Conservation (phyloP, 1,284 basidiomycete species). For the Rhodotorula mucilaginosa region DNA sequence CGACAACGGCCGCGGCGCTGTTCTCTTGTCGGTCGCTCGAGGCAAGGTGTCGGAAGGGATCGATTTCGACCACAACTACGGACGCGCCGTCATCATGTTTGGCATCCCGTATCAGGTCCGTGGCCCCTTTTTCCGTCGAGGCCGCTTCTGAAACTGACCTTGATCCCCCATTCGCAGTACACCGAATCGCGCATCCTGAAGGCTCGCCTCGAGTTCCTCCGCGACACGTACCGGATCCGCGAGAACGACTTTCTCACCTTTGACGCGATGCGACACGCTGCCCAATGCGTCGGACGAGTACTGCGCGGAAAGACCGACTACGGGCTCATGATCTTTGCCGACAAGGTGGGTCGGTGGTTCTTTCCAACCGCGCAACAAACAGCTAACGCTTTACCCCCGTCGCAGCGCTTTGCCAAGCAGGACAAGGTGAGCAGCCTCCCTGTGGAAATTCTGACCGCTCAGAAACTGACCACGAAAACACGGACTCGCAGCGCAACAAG, state of each 20-base stretch:
- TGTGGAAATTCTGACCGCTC: no score
- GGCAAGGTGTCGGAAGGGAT: conserved; percentile 99
- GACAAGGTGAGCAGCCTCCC: conserved; percentile 61
- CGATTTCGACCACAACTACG: conserved; percentile 99
- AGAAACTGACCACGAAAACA: no score
- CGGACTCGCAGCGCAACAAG: conserved; percentile 67
- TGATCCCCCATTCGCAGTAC: conserved; percentile 58
- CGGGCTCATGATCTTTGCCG: conserved; percentile 99
- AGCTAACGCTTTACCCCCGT: neutral
- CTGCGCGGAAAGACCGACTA: conserved; percentile 98
- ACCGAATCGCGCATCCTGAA: conserved; percentile 98
- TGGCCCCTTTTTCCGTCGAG: conserved; percentile 2
- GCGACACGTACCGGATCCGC: conserved; percentile 96
- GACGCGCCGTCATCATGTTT: conserved; percentile 99
- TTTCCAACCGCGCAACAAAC: no score
- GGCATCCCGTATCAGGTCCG: conserved; percentile 61
- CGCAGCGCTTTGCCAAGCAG: conserved; percentile 87
- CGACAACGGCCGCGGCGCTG: conserved; percentile 96
- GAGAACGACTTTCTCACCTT: conserved; percentile 99
- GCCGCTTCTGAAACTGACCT: neutral
- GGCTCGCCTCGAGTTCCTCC: conserved; percentile 91
- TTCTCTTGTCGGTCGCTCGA: conserved; percentile 92
- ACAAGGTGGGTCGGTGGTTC: conserved; percentile 66
- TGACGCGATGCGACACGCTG: conserved; percentile 98
- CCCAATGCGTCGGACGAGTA: conserved; percentile 97